phyloP scores from a whole-genome alignment of 192 early-diverging fungal species.

The Backusella australiensis region DNA sequence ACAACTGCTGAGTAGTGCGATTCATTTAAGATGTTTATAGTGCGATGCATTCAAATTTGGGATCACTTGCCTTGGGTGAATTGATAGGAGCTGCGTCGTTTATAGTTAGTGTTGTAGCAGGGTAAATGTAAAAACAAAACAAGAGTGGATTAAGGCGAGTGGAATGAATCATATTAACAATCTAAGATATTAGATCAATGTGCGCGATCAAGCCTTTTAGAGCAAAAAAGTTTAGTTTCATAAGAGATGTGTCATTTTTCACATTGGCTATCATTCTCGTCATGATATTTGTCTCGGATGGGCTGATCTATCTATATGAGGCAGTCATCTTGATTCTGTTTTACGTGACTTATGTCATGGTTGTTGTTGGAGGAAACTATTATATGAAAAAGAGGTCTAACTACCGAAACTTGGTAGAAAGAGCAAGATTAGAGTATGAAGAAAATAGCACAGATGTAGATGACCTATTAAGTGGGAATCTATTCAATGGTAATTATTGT shows the following conservation, averaged over 20 bases:
- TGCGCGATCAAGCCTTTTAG: slow-evolving; percentile 78
- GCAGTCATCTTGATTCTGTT: slow-evolving; percentile 53
- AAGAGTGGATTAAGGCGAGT: not conserved
- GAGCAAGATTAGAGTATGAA: slow-evolving; percentile 46
- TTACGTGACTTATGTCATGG: slow-evolving; percentile 59
- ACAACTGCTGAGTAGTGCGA: slow-evolving; percentile 1
- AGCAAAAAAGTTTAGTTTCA: slow-evolving; percentile 63
- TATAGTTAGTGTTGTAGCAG: slow-evolving; percentile 41
- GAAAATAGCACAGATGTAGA: slow-evolving; percentile 35
- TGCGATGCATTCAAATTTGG: slow-evolving; percentile 66
- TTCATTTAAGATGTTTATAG: slow-evolving; percentile 17
- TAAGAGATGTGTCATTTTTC: slow-evolving; percentile 84
- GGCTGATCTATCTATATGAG: slow-evolving; percentile 54
- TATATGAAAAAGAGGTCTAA: slow-evolving; percentile 39
- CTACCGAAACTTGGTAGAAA: slow-evolving; percentile 41
- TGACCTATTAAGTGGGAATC: slow-evolving; percentile 27
- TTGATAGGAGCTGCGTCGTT: slow-evolving; percentile 77
- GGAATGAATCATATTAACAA: not conserved
- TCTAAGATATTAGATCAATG: slow-evolving; percentile 51
- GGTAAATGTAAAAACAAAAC: slow-evolving; percentile 10
- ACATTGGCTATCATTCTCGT: slow-evolving; percentile 53
- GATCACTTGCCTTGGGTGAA: slow-evolving; percentile 85
- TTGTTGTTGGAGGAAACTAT: slow-evolving; percentile 59
- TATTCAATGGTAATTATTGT: slow-evolving; percentile 7
- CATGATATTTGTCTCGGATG: slow-evolving; percentile 52